A percentile compares a stretch with the other conserved stretches of the same genome.
These are phyloP conservation scores for Lupinus albus DNA, from an alignment of 306 rosid genomes.

Conservation along the genomic window DNA sequence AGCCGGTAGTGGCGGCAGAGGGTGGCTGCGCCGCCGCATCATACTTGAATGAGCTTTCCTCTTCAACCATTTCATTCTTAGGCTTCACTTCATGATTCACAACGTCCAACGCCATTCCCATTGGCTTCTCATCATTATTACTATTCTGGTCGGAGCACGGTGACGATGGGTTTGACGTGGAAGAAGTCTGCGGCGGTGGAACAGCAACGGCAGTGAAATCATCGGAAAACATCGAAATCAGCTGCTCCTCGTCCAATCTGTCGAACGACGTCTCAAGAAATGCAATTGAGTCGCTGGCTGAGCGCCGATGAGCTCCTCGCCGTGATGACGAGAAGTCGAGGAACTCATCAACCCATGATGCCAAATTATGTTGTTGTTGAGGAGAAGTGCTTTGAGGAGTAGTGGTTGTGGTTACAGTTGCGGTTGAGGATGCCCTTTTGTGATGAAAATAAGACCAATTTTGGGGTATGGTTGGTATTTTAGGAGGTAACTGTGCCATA, in stretches of 20 bases:
- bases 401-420: slow-evolving; percentile 13
- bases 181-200: slow-evolving; percentile 47
- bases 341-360: slow-evolving; percentile 78
- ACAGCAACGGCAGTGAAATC: slow-evolving; percentile 45
- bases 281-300: slow-evolving; percentile 82
- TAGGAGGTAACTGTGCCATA: slow-evolving; percentile 98
- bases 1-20: slow-evolving; percentile 33
- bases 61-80: slow-evolving; percentile 72
- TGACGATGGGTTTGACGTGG: slow-evolving; percentile 64
- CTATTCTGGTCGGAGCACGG: slow-evolving; percentile 89
- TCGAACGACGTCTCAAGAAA: slow-evolving; percentile 77
- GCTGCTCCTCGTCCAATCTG: slow-evolving; percentile 78
- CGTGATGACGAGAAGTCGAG: slow-evolving; percentile 78
- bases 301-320: slow-evolving; percentile 72
- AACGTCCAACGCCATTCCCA: slow-evolving; percentile 41
- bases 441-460: slow-evolving; percentile 71
- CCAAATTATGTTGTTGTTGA: neutral
- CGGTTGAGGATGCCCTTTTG: slow-evolving; percentile 36
- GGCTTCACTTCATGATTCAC: slow-evolving; percentile 43
- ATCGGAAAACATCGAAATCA: slow-evolving; percentile 84
- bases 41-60: slow-evolving; percentile 55
- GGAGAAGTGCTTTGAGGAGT: neutral
- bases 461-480: slow-evolving; percentile 77
- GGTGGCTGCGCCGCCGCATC: slow-evolving; percentile 42
- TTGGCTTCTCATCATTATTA: slow-evolving; percentile 60